Evolutionary conservation across 2,329 filamentous ascomycete genomes (phyloP).

Genomic region (Ophiostoma sp.): DNA sequence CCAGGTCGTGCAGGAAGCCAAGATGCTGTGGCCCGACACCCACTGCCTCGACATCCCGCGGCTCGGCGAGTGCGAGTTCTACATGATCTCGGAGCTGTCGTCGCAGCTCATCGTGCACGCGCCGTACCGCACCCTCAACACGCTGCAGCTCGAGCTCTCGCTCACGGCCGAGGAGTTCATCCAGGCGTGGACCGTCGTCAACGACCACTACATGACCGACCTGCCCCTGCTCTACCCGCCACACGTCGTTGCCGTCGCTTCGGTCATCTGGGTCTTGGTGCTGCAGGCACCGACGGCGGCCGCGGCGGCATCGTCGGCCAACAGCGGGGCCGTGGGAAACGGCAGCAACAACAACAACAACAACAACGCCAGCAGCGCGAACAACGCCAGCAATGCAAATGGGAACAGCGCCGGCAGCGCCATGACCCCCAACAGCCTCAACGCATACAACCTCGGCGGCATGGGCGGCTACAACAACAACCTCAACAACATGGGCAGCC

Average conservation of each 20-base stretch:
- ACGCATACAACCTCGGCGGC: background rate
- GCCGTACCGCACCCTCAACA: slow-evolving; percentile 75
- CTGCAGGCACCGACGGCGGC: slow-evolving; percentile 54
- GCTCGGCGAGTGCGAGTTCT: slow-evolving; percentile 91
- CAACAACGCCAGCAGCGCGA: background rate
- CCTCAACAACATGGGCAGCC: background rate
- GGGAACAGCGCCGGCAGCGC: background rate
- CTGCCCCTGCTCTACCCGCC: slow-evolving; percentile 79
- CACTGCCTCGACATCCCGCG: slow-evolving; percentile 72
- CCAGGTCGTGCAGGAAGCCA: slow-evolving; percentile 78
- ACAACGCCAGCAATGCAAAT: background rate
- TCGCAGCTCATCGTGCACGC: slow-evolving; percentile 87
- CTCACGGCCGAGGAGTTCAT: slow-evolving; percentile 73
- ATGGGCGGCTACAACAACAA: slow-evolving; percentile 30
- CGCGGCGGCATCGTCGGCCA: background rate
- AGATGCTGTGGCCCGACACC: slow-evolving; percentile 74
- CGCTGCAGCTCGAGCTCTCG: slow-evolving; percentile 62
- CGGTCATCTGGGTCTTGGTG: slow-evolving; percentile 77
- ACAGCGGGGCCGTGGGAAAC: background rate
- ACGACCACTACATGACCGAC: slow-evolving; percentile 89
- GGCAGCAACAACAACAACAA: background rate
- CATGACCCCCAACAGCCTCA: slow-evolving; percentile 1
- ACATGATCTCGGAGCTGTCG: slow-evolving; percentile 82
- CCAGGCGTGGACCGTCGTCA: slow-evolving; percentile 76
- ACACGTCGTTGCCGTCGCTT: slow-evolving; percentile 82